A percentile compares a stretch with the other conserved stretches of the same genome.
These are phyloP conservation scores for Harringtonia aguacate DNA, from an alignment of 2,329 filamentous ascomycete species.

Conservation along the genomic window DNA sequence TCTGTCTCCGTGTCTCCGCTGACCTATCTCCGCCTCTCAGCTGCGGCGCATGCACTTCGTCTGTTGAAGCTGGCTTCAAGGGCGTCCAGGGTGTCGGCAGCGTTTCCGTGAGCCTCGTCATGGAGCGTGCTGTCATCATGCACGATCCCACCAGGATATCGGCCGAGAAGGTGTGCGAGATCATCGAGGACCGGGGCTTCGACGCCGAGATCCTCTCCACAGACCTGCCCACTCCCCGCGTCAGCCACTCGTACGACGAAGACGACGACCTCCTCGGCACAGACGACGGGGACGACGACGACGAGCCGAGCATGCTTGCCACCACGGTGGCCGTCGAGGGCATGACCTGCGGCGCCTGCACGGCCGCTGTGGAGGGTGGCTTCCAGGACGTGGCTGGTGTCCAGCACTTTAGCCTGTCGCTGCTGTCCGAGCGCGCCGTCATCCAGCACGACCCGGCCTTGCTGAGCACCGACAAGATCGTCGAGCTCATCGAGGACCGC, in stretches of 20 bases:
- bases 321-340: constrained; percentile 73
- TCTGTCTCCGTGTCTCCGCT: constrained; percentile 14
- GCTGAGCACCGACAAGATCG: constrained; percentile 40
- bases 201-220: constrained; percentile 83
- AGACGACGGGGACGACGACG: constrained; percentile 28
- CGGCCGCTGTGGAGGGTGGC: constrained; percentile 71
- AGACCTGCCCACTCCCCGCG: constrained; percentile 51
- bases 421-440: constrained; percentile 76
- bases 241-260: constrained; percentile 21
- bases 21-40: constrained; percentile 23
- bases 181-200: constrained; percentile 86
- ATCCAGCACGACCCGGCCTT: constrained; percentile 62
- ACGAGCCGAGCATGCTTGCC: constrained; percentile 34
- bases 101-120: constrained; percentile 86
- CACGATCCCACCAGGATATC: constrained; percentile 70
- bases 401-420: constrained; percentile 67
- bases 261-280: constrained; percentile 21
- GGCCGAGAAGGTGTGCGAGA: constrained; percentile 67
- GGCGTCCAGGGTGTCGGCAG: constrained; percentile 69
- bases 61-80: constrained; percentile 88
- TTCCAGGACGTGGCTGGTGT: constrained; percentile 67
- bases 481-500: constrained; percentile 54
- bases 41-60: constrained; percentile 89
- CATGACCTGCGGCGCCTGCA: constrained; percentile 89
- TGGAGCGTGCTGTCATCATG: constrained; percentile 90